Conservation (phyloP, 1,139 yeast genomes). For the Sugiyamaella japonica region DNA sequence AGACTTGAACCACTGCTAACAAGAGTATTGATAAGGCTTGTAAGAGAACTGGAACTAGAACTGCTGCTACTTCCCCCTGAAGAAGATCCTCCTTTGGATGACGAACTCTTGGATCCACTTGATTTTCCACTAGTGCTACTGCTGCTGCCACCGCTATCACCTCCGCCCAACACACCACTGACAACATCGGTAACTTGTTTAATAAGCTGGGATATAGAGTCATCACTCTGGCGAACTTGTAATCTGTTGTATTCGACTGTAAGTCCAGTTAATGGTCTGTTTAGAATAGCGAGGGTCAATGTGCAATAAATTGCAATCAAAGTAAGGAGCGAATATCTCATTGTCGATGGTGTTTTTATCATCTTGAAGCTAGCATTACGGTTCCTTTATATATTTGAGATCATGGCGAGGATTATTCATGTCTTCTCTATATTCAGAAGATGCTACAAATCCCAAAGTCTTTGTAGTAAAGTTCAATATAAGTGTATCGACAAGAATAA, state of each 20-base stretch:
- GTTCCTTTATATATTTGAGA: not conserved
- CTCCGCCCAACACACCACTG: not conserved
- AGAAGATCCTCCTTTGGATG: not conserved
- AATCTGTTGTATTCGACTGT: not conserved
- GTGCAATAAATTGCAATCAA: not conserved
- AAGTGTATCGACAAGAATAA: not conserved
- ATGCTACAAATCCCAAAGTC: not conserved
- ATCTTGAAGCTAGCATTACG: not conserved
- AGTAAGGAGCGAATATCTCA: not conserved
- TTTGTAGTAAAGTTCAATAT: not conserved
- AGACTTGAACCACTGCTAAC: not conserved
- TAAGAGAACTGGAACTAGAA: not conserved
- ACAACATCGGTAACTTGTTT: not conserved
- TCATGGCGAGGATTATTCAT: not conserved
- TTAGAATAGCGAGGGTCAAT: not conserved
- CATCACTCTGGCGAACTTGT: slow-evolving; percentile 1
- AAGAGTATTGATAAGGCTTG: not conserved
- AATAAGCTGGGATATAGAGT: not conserved
- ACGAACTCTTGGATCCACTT: not conserved
- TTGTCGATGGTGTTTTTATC: not conserved
- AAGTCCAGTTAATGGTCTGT: not conserved
- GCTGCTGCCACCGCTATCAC: not conserved
- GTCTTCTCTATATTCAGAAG: not conserved
- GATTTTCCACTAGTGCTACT: not conserved
- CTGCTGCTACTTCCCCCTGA: not conserved